phyloP scores from a whole-genome alignment of 352 stramenopile genomes.

The Plasmopara viticola region DNA sequence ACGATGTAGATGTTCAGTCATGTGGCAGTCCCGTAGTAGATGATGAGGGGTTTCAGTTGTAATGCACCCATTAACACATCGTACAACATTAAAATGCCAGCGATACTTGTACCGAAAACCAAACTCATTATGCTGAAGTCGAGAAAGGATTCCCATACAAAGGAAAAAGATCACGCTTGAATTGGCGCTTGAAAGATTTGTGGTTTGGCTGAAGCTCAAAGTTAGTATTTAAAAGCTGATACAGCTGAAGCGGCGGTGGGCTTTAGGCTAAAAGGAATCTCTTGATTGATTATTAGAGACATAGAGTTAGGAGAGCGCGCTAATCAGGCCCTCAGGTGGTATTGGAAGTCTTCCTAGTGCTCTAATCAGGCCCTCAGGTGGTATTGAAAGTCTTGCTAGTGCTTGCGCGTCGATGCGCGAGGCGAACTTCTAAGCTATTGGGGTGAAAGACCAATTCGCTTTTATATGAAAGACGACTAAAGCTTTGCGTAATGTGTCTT shows the following conservation, averaged over 20 bases:
- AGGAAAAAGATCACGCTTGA: too few species aligned
- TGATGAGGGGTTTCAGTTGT: neutral
- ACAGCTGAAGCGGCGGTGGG: too few species aligned
- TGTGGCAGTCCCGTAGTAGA: conserved; percentile 5
- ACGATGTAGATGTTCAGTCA: neutral
- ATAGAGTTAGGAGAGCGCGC: neutral
- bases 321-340: too few species aligned
- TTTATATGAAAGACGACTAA: neutral
- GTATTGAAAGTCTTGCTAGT: neutral
- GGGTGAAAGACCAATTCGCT: neutral
- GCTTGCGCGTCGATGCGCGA: neutral
- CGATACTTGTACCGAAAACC: conserved; percentile 9
- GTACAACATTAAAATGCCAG: too few species aligned
- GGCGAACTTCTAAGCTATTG: neutral
- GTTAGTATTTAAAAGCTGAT: too few species aligned
- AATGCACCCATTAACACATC: conserved; percentile 1
- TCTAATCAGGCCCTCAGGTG: too few species aligned
- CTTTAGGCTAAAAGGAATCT: too few species aligned
- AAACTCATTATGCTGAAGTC: conserved; percentile 5
- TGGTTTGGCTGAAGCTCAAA: too few species aligned
- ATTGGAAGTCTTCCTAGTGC: too few species aligned
- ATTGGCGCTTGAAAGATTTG: too few species aligned
- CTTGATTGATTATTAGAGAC: neutral
- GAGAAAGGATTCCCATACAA: too few species aligned
- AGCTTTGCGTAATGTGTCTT: neutral